Percentiles rank a stretch among this genome's conserved stretches.
phyloP scores from a whole-genome alignment of 768 basidiomycete species.

The Termitomyces sp. region DNA sequence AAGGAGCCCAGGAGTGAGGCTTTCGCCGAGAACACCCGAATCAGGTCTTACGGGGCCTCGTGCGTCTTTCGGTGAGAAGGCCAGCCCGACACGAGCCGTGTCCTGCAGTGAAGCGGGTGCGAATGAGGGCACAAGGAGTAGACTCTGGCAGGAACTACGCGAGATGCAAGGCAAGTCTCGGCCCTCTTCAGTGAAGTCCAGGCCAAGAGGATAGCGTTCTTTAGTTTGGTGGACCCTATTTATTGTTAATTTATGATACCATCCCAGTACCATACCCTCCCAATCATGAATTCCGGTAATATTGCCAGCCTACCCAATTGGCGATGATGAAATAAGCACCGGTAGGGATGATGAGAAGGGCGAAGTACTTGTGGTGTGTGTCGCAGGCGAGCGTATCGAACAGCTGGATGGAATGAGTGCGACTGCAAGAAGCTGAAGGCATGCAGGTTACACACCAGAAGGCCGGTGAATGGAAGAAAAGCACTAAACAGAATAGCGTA shows the following conservation, averaged over 20 bases:
- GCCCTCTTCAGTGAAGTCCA: conserved; percentile 39
- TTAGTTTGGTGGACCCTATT: conserved; percentile 9
- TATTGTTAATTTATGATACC: conserved; percentile 12
- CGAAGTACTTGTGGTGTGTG: conserved; percentile 89
- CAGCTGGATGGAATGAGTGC: conserved; percentile 35
- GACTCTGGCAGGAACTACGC: conserved; percentile 54
- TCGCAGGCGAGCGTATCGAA: conserved; percentile 65
- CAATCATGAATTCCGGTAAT: conserved; percentile 84
- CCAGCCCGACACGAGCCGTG: conserved; percentile 15
- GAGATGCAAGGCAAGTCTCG: conserved; percentile 45
- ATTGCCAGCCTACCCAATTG: conserved; percentile 99
- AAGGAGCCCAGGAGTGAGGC: conserved; percentile 29
- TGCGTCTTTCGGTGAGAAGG: conserved; percentile 9
- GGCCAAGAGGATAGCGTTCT: conserved; percentile 19
- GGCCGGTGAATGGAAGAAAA: conserved; percentile 50
- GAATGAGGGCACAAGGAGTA: conserved; percentile 36
- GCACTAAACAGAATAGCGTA: conserved; percentile 67
- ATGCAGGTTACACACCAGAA: conserved; percentile 39
- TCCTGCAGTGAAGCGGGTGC: conserved; percentile 26
- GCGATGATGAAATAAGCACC: conserved; percentile 90
- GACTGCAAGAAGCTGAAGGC: neutral
- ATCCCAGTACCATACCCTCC: neutral
- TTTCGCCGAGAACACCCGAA: conserved; percentile 23
- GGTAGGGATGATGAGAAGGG: conserved; percentile 74
- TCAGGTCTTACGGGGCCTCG: conserved; percentile 20